Base-by-base conservation (phyloP, 1,139 yeast species). In the Kazachstania sp. region DNA sequence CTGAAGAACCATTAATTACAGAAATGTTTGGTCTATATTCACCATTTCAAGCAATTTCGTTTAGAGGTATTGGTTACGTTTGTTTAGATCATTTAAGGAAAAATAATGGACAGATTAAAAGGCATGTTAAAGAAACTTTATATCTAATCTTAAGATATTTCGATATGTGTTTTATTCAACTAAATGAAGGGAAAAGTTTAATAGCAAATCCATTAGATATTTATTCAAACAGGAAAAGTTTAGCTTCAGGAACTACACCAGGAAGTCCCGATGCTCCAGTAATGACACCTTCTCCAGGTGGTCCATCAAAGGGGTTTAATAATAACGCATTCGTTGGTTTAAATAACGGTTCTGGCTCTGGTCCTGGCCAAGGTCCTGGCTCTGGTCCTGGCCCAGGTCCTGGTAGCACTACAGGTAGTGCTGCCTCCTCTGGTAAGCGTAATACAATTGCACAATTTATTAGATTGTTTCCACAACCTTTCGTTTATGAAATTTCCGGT, bases 1-100 rank as follows among this genome's bases (percentile, higher is more conserved):
- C 43, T 4, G 38, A 40, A 28, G 41, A 40, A 28, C 64, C 65
- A 1, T 41, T 61, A 28, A 52, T 63, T 13, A 65, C 62, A 45
- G 62, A 56, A 31, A 36, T 56, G 31, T 59, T 59, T 41, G 67
- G 67, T 5, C 46, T 63, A 26, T 61, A 59, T 46, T 57, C 63
- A 3, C 60, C 64, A 5, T 49, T 54, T 34, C 58, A 58, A 37
- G 50, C 55, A 13, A 49, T 60, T 29, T 62, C 66, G 1, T 51
- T 61, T 18, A 51, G 57, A 47, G 65, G 65, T 31, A 55, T 63
- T 12, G 65, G 65, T 31, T 50, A 48, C 37, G 51, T 57, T 38
- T 56, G 52, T 43, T 55, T 54, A 37, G 45, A 49, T 32, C 44
- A 44, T 30, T 44, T 51, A 32, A 51, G 46, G 30, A 49, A 51